Evolutionary conservation across 441 rosid genomes (phyloP), one percentile per base, ranked within the genome.

Genomic region (Viola pubescens): DNA sequence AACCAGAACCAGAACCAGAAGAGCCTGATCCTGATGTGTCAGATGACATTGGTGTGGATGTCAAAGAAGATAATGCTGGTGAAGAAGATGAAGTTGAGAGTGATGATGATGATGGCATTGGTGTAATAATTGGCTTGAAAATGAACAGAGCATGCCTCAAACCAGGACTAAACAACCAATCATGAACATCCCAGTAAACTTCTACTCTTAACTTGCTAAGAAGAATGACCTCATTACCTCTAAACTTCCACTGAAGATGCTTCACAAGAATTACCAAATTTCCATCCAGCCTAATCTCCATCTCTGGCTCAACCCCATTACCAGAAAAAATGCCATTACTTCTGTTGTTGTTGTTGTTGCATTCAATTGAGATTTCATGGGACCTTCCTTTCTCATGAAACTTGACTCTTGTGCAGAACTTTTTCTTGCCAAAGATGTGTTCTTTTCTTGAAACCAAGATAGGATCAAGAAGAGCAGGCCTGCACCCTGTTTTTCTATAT

Each of bases 101-200:
- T 46, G 81, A 70, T 37, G 37, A 43, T 1, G 83, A 74, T 0
- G 52, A 13, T 34, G 75, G 66, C 4, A 65, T 1, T 12, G 73
- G 53, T 34, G 77, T 38, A 39, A 70, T 7, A 38, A 74, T 62
- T 51, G 92, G 95, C 70, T 89, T 89, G 64, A 89, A 83, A 59
- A 85, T 72, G 66, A 89, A 89, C 67, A 87, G 49, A 38, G 87
- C 97, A 57, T 81, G 83, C 69, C 84, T 75, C 70, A 80, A 73
- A 19, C 86, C 86, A 4, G 84, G 87, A 58, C 74, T 79, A 48
- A 90, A 87, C 37, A 89, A 72, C 95, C 94, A 90, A 52, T 90
- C 95, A 63, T 90, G 95, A 41, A 90, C 95, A 67, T 90, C 97
- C 77, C 94, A 90, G 41, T 81, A 87, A 6, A 87, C 87, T 68